Evolutionary conservation across 2,329 filamentous ascomycete genomes (phyloP).

Genomic region (Talaromyces sp.): DNA sequence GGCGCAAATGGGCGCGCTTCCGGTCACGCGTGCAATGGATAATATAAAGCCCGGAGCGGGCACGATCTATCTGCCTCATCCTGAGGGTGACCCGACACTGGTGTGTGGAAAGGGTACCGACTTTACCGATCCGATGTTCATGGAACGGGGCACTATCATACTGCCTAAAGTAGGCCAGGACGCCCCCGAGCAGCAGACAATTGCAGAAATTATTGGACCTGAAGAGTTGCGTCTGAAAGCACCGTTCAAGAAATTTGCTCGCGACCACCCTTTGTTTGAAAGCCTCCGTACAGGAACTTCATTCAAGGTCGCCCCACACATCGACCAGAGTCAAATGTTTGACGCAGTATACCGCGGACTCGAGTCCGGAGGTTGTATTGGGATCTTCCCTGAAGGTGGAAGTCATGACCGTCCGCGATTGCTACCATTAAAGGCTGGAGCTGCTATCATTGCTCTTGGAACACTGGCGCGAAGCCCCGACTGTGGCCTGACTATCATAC

Average conservation of each 20-base stretch:
- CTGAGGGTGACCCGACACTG: slow-evolving; percentile 76
- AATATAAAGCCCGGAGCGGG: slow-evolving; percentile 75
- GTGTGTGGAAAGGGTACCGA: slow-evolving; percentile 76
- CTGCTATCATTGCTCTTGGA: slow-evolving; percentile 95
- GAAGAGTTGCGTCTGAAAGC: slow-evolving; percentile 85
- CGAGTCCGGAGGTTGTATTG: slow-evolving; percentile 79
- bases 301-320: slow-evolving; percentile 86
- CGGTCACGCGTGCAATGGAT: slow-evolving; percentile 90
- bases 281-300: slow-evolving; percentile 63
- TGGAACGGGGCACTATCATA: slow-evolving; percentile 78
- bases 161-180: slow-evolving; percentile 76
- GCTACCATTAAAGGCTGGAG: slow-evolving; percentile 88
- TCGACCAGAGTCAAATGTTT: slow-evolving; percentile 91
- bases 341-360: slow-evolving; percentile 85
- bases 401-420: slow-evolving; percentile 92
- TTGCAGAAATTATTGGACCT: slow-evolving; percentile 73
- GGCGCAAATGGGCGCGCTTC: slow-evolving; percentile 78
- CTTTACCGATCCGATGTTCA: slow-evolving; percentile 69
- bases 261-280: slow-evolving; percentile 49
- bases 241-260: slow-evolving; percentile 68
- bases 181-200: slow-evolving; percentile 74
- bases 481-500: slow-evolving; percentile 88
- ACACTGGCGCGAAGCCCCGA: slow-evolving; percentile 79
- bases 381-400: slow-evolving; percentile 94
- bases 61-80: slow-evolving; percentile 82